Evolutionary conservation across 2,329 filamentous ascomycete species (phyloP), one percentile per base, ranked within the genome.

Genomic region (Pestalotiopsis sp.): DNA sequence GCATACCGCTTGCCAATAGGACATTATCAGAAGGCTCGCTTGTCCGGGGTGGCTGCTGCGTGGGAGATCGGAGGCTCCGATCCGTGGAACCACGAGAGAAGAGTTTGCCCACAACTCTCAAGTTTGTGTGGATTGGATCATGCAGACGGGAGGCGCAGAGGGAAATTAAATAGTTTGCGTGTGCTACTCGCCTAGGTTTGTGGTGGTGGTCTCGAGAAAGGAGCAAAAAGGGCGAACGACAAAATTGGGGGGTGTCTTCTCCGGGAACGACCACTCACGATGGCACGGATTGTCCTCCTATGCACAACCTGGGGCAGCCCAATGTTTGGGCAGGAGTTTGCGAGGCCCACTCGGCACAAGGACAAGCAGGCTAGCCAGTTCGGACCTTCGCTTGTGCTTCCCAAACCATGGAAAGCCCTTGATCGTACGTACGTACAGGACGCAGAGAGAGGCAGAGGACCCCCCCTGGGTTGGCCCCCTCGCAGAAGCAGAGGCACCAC

Each of bases 281-380:
- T 62, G 31, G 36, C 4, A 31, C 14, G 45, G 17, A n/a, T 52
- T 52, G 17, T 52, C 45, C 45, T 23, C 45, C 45, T 52, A 52
- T 52, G 45, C 45, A 52, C 45, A 52, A 52, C 45, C 45, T n/a
- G 17, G 45, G 45, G 17, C 45, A n/a, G 4, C 6, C 9, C 17
- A 12, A 31, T 12, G 25, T 66, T 36, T 38, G 9, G 62, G 64
- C 64, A 66, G 25, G 64, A 66, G 64, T 66, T 66, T 66, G 64
- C 64, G 64, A 66, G 41, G 45, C 41, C 64, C 64, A 49, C 36
- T 58, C 49, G n/a, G 38, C 25, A 57, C 13, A n/a, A 36, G 25
- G 27, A 66, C 61, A 64, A 3, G 7, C 23, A 25, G 20, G 61
- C 64, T 58, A 57, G 49, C 45, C 41, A 56, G 64, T 49, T 58